A percentile compares a stretch with the other conserved stretches of the same genome.
Evolutionary conservation across 805 yeast species (phyloP).

Genomic region (Yarrowia hollandica): DNA sequence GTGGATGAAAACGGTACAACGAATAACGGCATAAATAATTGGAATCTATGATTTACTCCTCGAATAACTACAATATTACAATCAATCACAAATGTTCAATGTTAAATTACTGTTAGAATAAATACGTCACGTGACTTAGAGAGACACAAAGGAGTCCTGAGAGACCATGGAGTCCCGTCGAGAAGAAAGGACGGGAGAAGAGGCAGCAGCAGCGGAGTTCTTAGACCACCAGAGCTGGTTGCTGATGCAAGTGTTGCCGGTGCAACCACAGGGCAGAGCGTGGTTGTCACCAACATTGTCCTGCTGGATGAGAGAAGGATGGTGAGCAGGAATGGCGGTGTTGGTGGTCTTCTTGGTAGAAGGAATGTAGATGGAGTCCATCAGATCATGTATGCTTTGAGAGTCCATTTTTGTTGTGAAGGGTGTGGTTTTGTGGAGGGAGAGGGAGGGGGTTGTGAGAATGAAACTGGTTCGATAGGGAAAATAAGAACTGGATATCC

Average conservation of each 20-base stretch:
- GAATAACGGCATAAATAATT: too few relatives aligned
- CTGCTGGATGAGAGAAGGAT: constrained; percentile 29
- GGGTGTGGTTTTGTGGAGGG: not conserved
- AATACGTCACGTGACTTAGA: not conserved
- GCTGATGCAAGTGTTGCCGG: constrained; percentile 16
- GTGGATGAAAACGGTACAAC: too few relatives aligned
- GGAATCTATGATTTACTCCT: too few relatives aligned
- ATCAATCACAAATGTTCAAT: too few relatives aligned
- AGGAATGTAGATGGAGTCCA: constrained; percentile 30
- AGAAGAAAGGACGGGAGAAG: constrained; percentile 6
- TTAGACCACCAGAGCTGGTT: constrained; percentile 29
- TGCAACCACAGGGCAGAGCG: constrained; percentile 27
- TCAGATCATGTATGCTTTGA: constrained; percentile 26
- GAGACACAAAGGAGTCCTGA: constrained; percentile 7
- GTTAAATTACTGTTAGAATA: constrained; percentile 17
- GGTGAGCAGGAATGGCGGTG: constrained; percentile 26
- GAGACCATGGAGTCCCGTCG: constrained; percentile 24
- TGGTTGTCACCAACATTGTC: constrained; percentile 13
- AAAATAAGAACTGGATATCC: not conserved
- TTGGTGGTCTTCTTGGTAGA: not conserved
- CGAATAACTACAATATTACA: too few relatives aligned
- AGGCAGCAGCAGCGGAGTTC: not conserved
- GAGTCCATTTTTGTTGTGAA: constrained; percentile 9
- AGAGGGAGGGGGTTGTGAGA: too few relatives aligned
- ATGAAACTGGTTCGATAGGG: not conserved